Evolutionary conservation across 208 protist genomes (phyloP), one percentile per base, ranked within the genome.

Genomic region (Trichomonas tenax): DNA sequence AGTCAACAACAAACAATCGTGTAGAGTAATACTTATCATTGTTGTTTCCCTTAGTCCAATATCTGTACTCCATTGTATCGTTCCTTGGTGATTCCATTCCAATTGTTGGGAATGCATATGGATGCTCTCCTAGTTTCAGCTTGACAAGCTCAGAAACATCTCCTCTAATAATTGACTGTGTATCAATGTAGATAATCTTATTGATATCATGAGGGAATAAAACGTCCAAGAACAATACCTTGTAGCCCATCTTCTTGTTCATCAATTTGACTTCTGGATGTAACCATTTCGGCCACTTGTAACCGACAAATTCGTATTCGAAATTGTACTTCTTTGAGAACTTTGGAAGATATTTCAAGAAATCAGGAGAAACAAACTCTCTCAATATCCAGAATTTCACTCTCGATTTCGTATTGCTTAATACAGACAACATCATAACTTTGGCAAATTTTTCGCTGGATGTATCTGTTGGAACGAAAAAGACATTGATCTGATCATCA

Each of bases 331-430:
- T 96, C 51, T 97, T 96, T 0, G 98, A 98, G 58, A 99, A 96
- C 26, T 97, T 49, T 15, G 98, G 98, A 17, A 98, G 36, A 34
- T 44, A 95, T n/a, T 45, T 96, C 97, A 99, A 99, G 96, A 99
- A 99, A 82, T 98, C 96, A 10, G 99, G 99, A 4, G 98, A 99
- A 0, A 99, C 96, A 96, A 99, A 99, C 97, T 99, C 99, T 58
- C 99, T 98, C 51, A 99, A 97, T 8, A 99, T 98, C 99, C 99
- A 99, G 96, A 99, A 99, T 97, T 99, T 99, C 90, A 99, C 98
- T 46, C 90, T 96, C 4, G 46, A 48, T 38, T 96, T 96, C 0
- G 96, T 97, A 49, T 63, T n/a, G 21, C 15, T 96, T 31, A 49
- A 36, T n/a, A 96, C 38, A 41, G 93, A 36, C 0, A 81, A 14